phyloP scores from a whole-genome alignment of 139 green algal genomes.

The Edaphochlamys debaryana region DNA sequence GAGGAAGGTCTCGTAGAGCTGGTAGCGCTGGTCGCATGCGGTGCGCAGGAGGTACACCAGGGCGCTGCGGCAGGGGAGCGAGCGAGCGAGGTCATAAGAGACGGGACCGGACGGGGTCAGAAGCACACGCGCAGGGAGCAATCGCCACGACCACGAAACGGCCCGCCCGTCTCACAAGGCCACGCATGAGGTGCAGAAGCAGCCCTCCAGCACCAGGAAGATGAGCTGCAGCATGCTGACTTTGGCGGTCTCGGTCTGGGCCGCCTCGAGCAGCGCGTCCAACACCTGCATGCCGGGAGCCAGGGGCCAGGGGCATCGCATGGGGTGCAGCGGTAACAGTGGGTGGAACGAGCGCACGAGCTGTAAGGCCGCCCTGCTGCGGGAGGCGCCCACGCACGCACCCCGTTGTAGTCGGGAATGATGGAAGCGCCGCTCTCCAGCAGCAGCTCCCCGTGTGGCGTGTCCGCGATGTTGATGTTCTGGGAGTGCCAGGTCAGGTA shows the following conservation, averaged over 20 bases:
- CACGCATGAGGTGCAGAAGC: not conserved
- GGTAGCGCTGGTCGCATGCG: conserved; percentile 15
- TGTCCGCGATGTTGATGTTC: not conserved
- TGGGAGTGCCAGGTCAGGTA: not conserved
- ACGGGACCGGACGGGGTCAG: too few relatives aligned
- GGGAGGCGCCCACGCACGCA: too few relatives aligned
- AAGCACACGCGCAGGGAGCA: too few relatives aligned
- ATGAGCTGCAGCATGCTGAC: conserved; percentile 25
- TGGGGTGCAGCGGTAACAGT: not conserved
- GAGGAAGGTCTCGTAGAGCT: conserved; percentile 38
- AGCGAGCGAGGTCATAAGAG: too few relatives aligned
- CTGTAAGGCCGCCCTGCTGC: too few relatives aligned
- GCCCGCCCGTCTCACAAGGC: too few relatives aligned
- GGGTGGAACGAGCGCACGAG: too few relatives aligned
- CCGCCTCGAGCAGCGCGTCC: not conserved
- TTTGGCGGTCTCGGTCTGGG: not conserved
- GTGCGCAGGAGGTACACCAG: conserved; percentile 14
- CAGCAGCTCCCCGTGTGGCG: not conserved
- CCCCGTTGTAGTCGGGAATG: too few relatives aligned
- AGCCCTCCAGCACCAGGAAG: conserved; percentile 27
- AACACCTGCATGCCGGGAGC: too few relatives aligned
- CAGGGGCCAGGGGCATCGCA: too few relatives aligned
- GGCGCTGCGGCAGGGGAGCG: too few relatives aligned
- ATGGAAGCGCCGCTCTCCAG: conserved; percentile 18
- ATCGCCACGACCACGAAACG: too few relatives aligned